Percentiles rank a stretch among this genome's conserved stretches.
These are phyloP conservation scores for Trypanosoma vivax DNA, from an alignment of 208 protist genomes.

Conservation along the genomic window DNA sequence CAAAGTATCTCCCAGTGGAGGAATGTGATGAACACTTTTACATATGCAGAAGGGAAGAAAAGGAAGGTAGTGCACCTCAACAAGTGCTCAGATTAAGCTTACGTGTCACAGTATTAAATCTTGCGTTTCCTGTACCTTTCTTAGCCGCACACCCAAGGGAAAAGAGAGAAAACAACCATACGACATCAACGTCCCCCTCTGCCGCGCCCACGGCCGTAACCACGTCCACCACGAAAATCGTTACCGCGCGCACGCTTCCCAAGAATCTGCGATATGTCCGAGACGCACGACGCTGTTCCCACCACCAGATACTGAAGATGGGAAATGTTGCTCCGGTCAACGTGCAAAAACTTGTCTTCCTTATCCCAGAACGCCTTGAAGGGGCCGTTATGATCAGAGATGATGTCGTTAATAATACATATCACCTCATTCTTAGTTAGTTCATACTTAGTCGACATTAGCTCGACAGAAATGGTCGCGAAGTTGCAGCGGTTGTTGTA, in stretches of 20 bases:
- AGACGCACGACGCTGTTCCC: slow-evolving; percentile 54
- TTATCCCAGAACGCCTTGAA: slow-evolving; percentile 83
- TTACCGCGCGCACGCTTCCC: slow-evolving; percentile 43
- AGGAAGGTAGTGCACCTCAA: too few relatives aligned
- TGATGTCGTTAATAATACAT: slow-evolving; percentile 57
- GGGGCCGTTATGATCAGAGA: slow-evolving; percentile 57
- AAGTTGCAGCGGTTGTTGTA: slow-evolving; percentile 71
- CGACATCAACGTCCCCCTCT: slow-evolving; percentile 25
- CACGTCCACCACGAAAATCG: slow-evolving; percentile 29
- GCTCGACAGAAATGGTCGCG: slow-evolving; percentile 64
- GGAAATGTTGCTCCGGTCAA: slow-evolving; percentile 77
- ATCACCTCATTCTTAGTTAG: slow-evolving; percentile 56
- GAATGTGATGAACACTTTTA: too few relatives aligned
- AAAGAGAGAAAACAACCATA: background rate
- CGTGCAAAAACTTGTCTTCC: slow-evolving; percentile 71
- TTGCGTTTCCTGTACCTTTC: too few relatives aligned
- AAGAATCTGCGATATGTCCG: slow-evolving; percentile 53
- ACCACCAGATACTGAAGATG: slow-evolving; percentile 77
- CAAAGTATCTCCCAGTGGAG: too few relatives aligned
- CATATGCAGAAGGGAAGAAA: too few relatives aligned
- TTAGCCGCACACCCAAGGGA: too few relatives aligned
- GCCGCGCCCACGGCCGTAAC: slow-evolving; percentile 40
- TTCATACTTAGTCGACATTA: slow-evolving; percentile 74
- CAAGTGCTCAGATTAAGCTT: too few relatives aligned
- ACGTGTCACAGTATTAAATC: too few relatives aligned